Evolutionary conservation across 768 basidiomycete genomes (phyloP), one percentile per base, ranked within the genome.

Genomic region (Russula dissimulans): DNA sequence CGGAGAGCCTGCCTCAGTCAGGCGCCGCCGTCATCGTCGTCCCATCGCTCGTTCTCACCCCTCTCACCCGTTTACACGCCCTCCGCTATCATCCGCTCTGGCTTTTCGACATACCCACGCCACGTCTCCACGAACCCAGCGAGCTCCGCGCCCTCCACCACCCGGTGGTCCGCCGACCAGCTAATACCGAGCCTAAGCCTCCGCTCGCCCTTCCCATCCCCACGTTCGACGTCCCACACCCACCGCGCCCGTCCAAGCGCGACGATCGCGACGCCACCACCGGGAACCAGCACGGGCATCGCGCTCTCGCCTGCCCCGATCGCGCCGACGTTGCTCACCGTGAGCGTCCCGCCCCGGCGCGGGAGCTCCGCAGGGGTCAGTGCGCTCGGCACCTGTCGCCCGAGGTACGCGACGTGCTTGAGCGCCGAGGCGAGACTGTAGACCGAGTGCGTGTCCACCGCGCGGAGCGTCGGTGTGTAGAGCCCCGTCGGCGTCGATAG

Each of bases 101-200:
- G 92, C 2, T 73, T 69, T 73, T 93, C 91, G 15, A 92, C 87
- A 77, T 83, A 90, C 15, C 72, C 75, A 61, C 91, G 81, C 91
- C 91, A 95, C 45, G 78, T 76, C 74, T 93, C 90, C 61, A 91
- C 87, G 70, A 95, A 91, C 64, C 88, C 90, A 55, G 88, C 90
- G 62, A 95, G 69, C 73, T 95, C 91, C 1, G 91, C 91, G 4
- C 91, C 91, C 69, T 95, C 91, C 10, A 94, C 84, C 7, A 95
- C 83, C 17, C 91, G 75, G 72, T 95, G 92, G 66, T 95, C 91
- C 50, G 87, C 91, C 62, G 83, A 84, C 89, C 91, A 95, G 63
- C 86, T 89, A 5, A 91, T 75, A 10, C 80, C 80, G 42, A 86
- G 69, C 73, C 80, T 80, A 42, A 87, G 70, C 65, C 84, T 75